A percentile compares a stretch with the other conserved stretches of the same genome.
Conservation (phyloP, 768 basidiomycete genomes). For the Panellus pusillus region DNA sequence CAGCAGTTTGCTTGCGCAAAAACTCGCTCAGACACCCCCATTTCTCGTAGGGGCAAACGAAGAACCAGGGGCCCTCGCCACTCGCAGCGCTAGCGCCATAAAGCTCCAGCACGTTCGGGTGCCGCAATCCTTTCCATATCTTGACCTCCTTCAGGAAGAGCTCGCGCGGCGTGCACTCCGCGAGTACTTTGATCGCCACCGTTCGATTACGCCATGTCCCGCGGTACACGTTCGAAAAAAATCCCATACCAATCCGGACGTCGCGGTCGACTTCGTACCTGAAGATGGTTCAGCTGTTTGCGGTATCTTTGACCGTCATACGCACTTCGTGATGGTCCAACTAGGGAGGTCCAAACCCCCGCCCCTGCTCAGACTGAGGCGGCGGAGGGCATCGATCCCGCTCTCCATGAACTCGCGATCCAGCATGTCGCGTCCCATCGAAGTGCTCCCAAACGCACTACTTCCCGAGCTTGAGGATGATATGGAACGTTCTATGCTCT, state of each 20-base stretch:
- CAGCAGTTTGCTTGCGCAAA: constrained; percentile 23
- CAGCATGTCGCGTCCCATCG: constrained; percentile 43
- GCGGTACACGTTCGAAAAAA: constrained; percentile 77
- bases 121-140: constrained; percentile 70
- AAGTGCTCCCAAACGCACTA: constrained; percentile 17
- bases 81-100: constrained; percentile 76
- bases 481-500: constrained; percentile 21
- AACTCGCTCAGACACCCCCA: constrained; percentile 57
- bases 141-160: constrained; percentile 70
- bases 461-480: constrained; percentile 18
- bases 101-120: constrained; percentile 70
- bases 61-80: constrained; percentile 74
- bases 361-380: constrained; percentile 61
- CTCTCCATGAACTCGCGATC: constrained; percentile 71
- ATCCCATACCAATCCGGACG: constrained; percentile 67
- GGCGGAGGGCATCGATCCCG: constrained; percentile 68
- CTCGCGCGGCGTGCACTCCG: constrained; percentile 55
- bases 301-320: not conserved
- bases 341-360: constrained; percentile 49
- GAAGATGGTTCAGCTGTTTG: constrained; percentile 2
- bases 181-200: constrained; percentile 75
- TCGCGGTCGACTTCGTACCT: constrained; percentile 77
- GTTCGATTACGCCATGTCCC: constrained; percentile 67
- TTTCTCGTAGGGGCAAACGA: constrained; percentile 72
- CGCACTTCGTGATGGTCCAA: constrained; percentile 75